Conservation (phyloP, 768 basidiomycete species). For the Hygrocybe punicea region DNA sequence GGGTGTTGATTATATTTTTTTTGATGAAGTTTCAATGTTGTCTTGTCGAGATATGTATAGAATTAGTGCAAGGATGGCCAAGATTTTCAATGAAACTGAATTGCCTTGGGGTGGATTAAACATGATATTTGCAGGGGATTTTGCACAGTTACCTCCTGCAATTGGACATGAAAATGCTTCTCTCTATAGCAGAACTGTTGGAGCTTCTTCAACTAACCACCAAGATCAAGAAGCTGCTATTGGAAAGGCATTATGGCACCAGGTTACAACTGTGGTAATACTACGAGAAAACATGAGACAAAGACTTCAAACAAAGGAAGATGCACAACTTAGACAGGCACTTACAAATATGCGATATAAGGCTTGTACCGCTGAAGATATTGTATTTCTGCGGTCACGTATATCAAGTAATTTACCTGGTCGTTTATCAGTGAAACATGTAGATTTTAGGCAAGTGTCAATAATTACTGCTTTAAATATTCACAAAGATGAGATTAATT, state of each 20-base stretch:
- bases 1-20: conserved; percentile 31
- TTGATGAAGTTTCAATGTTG: conserved; percentile 18
- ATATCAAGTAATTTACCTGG: conserved; percentile 11
- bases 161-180: too few relatives aligned
- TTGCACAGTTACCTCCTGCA: not conserved
- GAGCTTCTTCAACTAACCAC: not conserved
- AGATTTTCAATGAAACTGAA: too few relatives aligned
- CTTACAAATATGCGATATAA: conserved; percentile 33
- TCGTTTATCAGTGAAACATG: conserved; percentile 10
- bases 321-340: conserved; percentile 26
- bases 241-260: conserved; percentile 30
- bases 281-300: conserved; percentile 32
- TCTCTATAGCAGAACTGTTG: too few relatives aligned
- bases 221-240: conserved; percentile 13
- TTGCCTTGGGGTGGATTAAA: too few relatives aligned
- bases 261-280: conserved; percentile 14
- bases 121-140: conserved; percentile 28
- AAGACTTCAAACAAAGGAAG: conserved; percentile 17
- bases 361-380: conserved; percentile 32
- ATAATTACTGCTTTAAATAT: conserved; percentile 32
- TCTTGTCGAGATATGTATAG: too few relatives aligned
- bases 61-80: too few relatives aligned
- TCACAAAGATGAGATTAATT: conserved; percentile 23
- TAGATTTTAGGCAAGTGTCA: conserved; percentile 27
- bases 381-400: conserved; percentile 25